Evolutionary conservation across 1,284 basidiomycete genomes (phyloP), one percentile per base, ranked within the genome.

Genomic region (Ganoderma meredithae): DNA sequence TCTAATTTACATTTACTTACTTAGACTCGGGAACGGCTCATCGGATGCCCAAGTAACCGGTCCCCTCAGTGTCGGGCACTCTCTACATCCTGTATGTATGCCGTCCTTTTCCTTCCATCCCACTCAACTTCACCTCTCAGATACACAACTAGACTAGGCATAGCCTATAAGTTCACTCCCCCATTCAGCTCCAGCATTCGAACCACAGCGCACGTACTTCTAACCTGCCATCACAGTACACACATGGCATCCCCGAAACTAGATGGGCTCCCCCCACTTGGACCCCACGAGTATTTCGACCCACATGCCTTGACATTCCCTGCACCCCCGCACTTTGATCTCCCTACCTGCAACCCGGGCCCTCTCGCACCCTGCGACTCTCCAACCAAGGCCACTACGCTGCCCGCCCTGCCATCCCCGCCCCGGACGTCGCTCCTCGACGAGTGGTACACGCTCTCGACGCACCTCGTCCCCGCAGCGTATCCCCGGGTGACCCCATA

Each of bases 381-480:
- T 0, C 67, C 62, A 22, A 49, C 64, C 3, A n/a, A 44, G 19
- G 1, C 27, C 22, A 40, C 17, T 41, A 9, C n/a, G 12, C 60
- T 41, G 12, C 74, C 77, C 63, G 12, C 73, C 33, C 69, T 79
- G 63, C 76, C 79, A 52, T 73, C 77, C 44, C 70, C 72, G 12
- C 63, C 71, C n/a, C 75, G 76, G 9, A 65, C 64, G 33, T 71
- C 65, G 22, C 62, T 68, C 27, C 72, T 79, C 36, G 71, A 72
- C 64, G 67, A 63, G 33, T 73, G 75, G 13, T 90, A 83, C 76
- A 78, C 74, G 17, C 75, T 85, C 5, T 86, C 86, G 0, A 91
- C 91, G 0, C 94, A 96, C 74, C 76, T 95, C 41, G 79, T 94
- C n/a, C 92, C 93, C 0, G 89, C 91, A 6, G 89, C 91, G 0